Percentiles rank a stretch among this genome's conserved stretches.
These are phyloP conservation scores for Tylopilus plumbeoviolaceoides DNA, from an alignment of 768 basidiomycete genomes.

Conservation along the genomic window DNA sequence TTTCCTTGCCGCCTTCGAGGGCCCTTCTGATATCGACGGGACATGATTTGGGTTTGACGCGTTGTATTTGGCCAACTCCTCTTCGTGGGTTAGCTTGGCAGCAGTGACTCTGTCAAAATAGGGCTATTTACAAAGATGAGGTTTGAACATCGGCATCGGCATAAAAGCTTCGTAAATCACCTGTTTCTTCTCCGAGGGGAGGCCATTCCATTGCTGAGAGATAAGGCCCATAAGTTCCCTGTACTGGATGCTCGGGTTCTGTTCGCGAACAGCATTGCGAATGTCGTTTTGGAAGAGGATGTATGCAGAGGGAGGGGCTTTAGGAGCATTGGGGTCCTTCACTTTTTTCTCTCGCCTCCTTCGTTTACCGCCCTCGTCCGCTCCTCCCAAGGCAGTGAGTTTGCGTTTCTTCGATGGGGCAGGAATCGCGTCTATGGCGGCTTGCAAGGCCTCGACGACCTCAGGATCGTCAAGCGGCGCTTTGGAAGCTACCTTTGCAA, in stretches of 20 bases:
- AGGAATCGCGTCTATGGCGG: slow-evolving; percentile 30
- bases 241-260: slow-evolving; percentile 62
- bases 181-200: slow-evolving; percentile 67
- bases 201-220: slow-evolving; percentile 65
- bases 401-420: slow-evolving; percentile 52
- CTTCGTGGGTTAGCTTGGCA: slow-evolving; percentile 63
- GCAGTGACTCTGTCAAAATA: slow-evolving; percentile 41
- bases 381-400: slow-evolving; percentile 25
- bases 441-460: slow-evolving; percentile 26
- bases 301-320: slow-evolving; percentile 89
- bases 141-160: background rate
- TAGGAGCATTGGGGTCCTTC: slow-evolving; percentile 91
- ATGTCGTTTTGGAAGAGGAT: slow-evolving; percentile 92
- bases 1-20: slow-evolving; percentile 31
- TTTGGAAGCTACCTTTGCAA: slow-evolving; percentile 46
- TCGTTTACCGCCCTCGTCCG: slow-evolving; percentile 36
- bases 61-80: slow-evolving; percentile 63
- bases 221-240: slow-evolving; percentile 70
- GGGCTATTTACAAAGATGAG: slow-evolving; percentile 19
- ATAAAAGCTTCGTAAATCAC: slow-evolving; percentile 45
- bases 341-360: slow-evolving; percentile 50
- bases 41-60: slow-evolving; percentile 47
- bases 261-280: slow-evolving; percentile 64
- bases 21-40: slow-evolving; percentile 44
- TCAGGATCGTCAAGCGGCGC: slow-evolving; percentile 31